A percentile compares a stretch with the other conserved stretches of the same genome.
Evolutionary conservation across 2,329 filamentous ascomycete genomes (phyloP).

Genomic region (Tolypocladium ovalisporum): DNA sequence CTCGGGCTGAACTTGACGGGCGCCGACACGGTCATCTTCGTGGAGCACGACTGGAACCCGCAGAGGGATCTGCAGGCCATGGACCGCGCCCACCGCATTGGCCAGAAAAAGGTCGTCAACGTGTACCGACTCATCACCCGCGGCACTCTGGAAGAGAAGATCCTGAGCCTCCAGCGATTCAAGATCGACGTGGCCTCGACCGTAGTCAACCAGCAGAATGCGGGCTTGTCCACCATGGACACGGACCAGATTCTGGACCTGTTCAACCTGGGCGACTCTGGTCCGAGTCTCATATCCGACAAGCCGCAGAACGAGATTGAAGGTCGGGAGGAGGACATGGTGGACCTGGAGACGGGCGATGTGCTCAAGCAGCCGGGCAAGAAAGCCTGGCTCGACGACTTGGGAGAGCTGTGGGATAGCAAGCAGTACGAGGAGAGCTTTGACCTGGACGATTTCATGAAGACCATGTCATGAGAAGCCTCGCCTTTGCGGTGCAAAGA

Average conservation of each 20-base stretch:
- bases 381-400: constrained; percentile 88
- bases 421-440: constrained; percentile 98
- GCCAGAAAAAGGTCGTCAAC: constrained; percentile 99
- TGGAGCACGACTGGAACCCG: constrained; percentile 99
- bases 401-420: constrained; percentile 95
- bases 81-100: constrained; percentile 96
- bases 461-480: constrained; percentile 62
- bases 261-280: constrained; percentile 79
- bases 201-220: constrained; percentile 98
- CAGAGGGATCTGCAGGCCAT: constrained; percentile 98
- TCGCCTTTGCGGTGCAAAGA: background rate
- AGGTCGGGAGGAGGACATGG: constrained; percentile 71
- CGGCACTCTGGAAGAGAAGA: constrained; percentile 96
- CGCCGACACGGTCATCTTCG: constrained; percentile 97
- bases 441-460: constrained; percentile 88
- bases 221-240: constrained; percentile 88
- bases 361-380: constrained; percentile 91
- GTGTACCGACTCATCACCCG: constrained; percentile 95
- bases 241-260: constrained; percentile 96
- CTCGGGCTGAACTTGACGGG: constrained; percentile 91
- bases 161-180: constrained; percentile 93
- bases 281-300: constrained; percentile 52
- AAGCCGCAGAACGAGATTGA: constrained; percentile 47
- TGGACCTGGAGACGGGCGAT: constrained; percentile 85
- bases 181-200: constrained; percentile 98